phyloP scores from a whole-genome alignment of 2,329 filamentous ascomycete genomes.

The Leptographium procerum region DNA sequence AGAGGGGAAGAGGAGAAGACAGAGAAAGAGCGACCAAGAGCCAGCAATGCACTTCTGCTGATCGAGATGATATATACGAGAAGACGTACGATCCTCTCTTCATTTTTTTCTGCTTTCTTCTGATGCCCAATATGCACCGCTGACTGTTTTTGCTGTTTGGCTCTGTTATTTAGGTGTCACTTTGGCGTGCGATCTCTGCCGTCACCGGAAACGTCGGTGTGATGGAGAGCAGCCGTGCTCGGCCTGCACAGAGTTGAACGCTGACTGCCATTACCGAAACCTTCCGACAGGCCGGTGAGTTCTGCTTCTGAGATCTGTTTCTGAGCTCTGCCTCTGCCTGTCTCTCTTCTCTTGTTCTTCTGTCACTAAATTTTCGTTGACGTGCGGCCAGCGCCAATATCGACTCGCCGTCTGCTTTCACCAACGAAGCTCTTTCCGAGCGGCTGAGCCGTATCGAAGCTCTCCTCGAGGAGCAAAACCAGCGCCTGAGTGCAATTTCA shows the following conservation, averaged over 20 bases:
- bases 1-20: neutral
- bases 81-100: slow-evolving; percentile 1
- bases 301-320: neutral
- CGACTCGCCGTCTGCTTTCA: slow-evolving; percentile 5
- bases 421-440: slow-evolving; percentile 22
- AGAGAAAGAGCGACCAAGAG: neutral
- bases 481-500: slow-evolving; percentile 12
- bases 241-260: slow-evolving; percentile 25
- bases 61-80: neutral
- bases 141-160: neutral
- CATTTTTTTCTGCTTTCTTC: too few species aligned
- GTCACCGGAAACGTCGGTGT: slow-evolving; percentile 26
- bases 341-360: neutral
- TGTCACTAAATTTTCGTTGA: too few species aligned
- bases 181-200: slow-evolving; percentile 29
- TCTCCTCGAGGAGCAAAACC: slow-evolving; percentile 16
- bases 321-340: neutral
- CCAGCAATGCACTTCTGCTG: too few species aligned
- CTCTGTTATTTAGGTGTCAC: slow-evolving; percentile 20
- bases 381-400: slow-evolving; percentile 1
- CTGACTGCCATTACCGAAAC: slow-evolving; percentile 28
- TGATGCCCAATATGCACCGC: neutral
- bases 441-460: slow-evolving; percentile 26
- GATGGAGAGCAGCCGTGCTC: slow-evolving; percentile 27
- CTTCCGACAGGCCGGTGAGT: slow-evolving; percentile 18